Percentiles rank a stretch among this genome's conserved stretches.
phyloP scores from a whole-genome alignment of 345 rosid genomes.

The Bruguiera sexangula region DNA sequence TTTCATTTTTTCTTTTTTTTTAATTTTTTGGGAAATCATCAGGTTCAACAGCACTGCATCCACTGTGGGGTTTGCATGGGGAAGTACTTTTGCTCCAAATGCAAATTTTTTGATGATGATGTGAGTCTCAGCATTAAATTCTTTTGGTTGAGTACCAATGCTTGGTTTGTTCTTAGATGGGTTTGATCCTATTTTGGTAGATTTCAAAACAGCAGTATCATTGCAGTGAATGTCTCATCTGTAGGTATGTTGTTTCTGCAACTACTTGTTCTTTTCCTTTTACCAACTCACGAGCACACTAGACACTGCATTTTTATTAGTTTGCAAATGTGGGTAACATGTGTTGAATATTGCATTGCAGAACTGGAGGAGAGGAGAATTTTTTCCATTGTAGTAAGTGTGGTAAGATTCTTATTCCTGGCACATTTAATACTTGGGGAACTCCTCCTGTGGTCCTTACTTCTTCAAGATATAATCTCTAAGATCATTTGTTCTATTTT shows the following conservation, averaged over 20 bases:
- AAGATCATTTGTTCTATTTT: background rate
- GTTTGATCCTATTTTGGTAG: constrained; percentile 25
- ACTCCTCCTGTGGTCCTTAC: background rate
- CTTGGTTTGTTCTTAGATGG: constrained; percentile 1
- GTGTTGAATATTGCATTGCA: constrained; percentile 21
- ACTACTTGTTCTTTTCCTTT: background rate
- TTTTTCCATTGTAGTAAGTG: constrained; percentile 58
- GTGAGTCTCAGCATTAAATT: constrained; percentile 24
- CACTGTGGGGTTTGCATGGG: constrained; percentile 75
- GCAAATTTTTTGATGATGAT: constrained; percentile 76
- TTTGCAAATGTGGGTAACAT: background rate
- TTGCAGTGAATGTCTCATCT: constrained; percentile 58
- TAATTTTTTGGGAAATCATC: constrained; percentile 5
- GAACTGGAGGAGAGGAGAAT: constrained; percentile 56
- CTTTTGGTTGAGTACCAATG: background rate
- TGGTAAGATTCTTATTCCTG: constrained; percentile 29
- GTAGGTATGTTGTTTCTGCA: constrained; percentile 31
- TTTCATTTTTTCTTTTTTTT: background rate
- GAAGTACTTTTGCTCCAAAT: constrained; percentile 57
- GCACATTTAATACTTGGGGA: background rate
- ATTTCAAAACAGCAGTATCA: constrained; percentile 54
- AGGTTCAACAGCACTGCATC: constrained; percentile 59
- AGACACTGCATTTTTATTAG: background rate
- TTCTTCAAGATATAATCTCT: background rate
- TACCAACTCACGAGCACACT: background rate